Conservation (phyloP, 2,329 filamentous ascomycete species). For the Diplodia intermedia region DNA sequence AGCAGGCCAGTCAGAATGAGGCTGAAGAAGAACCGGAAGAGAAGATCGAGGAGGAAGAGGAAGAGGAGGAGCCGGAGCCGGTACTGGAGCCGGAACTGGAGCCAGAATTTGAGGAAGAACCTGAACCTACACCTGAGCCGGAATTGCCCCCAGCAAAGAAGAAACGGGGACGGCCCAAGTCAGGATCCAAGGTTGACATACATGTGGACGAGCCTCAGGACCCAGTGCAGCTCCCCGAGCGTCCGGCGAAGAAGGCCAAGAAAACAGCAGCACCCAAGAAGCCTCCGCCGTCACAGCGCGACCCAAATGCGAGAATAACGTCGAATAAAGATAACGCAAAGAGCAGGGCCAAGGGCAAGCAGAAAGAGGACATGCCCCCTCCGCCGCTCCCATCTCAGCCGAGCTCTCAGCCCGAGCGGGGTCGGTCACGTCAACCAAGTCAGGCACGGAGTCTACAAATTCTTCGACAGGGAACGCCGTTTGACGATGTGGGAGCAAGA, state of each 20-base stretch:
- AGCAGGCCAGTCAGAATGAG: slow-evolving; percentile 31
- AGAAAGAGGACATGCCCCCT: slow-evolving; percentile 21
- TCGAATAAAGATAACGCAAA: not conserved
- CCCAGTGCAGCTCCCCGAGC: slow-evolving; percentile 10
- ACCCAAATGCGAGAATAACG: slow-evolving; percentile 19
- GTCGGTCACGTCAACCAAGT: not conserved
- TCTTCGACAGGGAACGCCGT: slow-evolving; percentile 48
- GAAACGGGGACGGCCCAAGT: slow-evolving; percentile 27
- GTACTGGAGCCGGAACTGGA: slow-evolving; percentile 31
- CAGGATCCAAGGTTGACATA: not conserved
- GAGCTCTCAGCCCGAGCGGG: not conserved
- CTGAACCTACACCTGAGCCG: slow-evolving; percentile 33
- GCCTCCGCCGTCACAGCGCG: slow-evolving; percentile 29
- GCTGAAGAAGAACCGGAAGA: slow-evolving; percentile 39
- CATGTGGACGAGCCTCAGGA: slow-evolving; percentile 11
- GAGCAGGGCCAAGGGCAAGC: not conserved
- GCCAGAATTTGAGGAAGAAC: not conserved
- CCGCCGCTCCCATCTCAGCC: not conserved
- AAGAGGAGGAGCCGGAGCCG: slow-evolving; percentile 39
- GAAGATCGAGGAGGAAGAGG: slow-evolving; percentile 33
- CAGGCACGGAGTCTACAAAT: slow-evolving; percentile 44
- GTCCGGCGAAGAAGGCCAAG: slow-evolving; percentile 23
- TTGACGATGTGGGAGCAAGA: slow-evolving; percentile 59
- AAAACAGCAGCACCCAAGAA: slow-evolving; percentile 32
- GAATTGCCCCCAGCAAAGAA: slow-evolving; percentile 39